Evolutionary conservation across 73 alveolate genomes (phyloP).

Genomic region (Tetrahymena elliotti): DNA sequence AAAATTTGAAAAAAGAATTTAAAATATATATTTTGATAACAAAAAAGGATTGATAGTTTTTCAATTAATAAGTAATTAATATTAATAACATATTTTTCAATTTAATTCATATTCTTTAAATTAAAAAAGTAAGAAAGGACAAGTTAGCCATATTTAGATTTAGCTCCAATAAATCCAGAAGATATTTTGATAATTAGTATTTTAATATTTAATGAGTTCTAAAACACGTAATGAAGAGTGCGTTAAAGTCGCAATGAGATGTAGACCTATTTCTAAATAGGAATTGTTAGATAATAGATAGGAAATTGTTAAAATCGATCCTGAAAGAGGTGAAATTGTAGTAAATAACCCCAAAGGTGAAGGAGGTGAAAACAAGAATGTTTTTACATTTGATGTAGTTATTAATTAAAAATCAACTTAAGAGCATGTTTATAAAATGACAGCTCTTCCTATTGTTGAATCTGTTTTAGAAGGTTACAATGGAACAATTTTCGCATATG

Average conservation of each 20-base stretch:
- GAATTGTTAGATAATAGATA: slow-evolving; percentile 70
- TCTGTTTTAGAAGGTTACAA: slow-evolving; percentile 93
- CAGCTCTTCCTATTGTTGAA: slow-evolving; percentile 87
- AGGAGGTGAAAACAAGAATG: slow-evolving; percentile 54
- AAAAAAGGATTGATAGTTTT: not conserved
- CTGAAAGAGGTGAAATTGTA: slow-evolving; percentile 75
- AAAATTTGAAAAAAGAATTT: not conserved
- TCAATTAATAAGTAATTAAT: not conserved
- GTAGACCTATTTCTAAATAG: slow-evolving; percentile 82
- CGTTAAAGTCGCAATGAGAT: slow-evolving; percentile 89
- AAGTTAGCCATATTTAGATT: not conserved
- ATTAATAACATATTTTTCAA: not conserved
- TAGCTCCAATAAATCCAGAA: not conserved
- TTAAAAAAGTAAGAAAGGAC: not conserved
- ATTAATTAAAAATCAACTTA: slow-evolving; percentile 68
- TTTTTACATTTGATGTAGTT: slow-evolving; percentile 85
- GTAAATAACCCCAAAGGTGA: slow-evolving; percentile 66
- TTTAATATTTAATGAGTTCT: not conserved
- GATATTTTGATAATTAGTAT: not conserved
- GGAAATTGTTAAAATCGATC: slow-evolving; percentile 71
- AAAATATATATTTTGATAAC: not conserved
- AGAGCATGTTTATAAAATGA: slow-evolving; percentile 71
- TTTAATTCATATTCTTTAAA: no score
- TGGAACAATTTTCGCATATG: slow-evolving; percentile 97
- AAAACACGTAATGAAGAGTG: slow-evolving; percentile 51